Evolutionary conservation across 441 rosid species (phyloP), one percentile per base, ranked within the genome.

Genomic region (Populus hybrid): DNA sequence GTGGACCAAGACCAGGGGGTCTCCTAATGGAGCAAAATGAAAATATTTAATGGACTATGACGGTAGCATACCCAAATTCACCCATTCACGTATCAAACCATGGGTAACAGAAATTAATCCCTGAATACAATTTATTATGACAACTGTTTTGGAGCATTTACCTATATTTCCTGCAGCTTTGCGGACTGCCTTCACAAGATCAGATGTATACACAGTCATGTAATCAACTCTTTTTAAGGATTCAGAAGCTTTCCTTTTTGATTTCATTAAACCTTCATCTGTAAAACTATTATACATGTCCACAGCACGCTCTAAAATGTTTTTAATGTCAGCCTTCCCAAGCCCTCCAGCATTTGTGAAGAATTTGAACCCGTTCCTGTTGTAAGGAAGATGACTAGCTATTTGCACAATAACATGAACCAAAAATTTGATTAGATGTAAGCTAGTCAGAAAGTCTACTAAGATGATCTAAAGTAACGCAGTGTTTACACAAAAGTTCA

Each of bases 331-430:
- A 79, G 89, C 80, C 83, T 92, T 96, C 81, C 98, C 98, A 61
- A 96, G 96, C 77, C 98, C 99, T 86, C 99, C 99, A 75, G 87
- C 84, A 82, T 84, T 88, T 57, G 98, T 94, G 86, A 94, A 96
- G 91, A 96, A 94, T 84, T 94, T 94, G 89, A 94, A 92, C 73
- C 99, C 99, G 68, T 94, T 96, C 84, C 99, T 88, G 86, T 96
- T 96, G 91, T 83, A 94, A 82, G 99, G 99, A 82, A 96, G 98
- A 85, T 96, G 99, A 82, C 99, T 96, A 75, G 98, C 99, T 96
- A 90, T 85, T 86, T 81, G 80, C 82, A 80, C 67, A 84, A 84
- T 75, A 81, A 38, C 46, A 81, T 77, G 50, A 65, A 72, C 32
- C 38, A 40, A 79, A 40, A 79, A 78, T 69, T 61, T 61, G 18